Evolutionary conservation across 257 asterid genomes (phyloP), one percentile per base, ranked within the genome.

Genomic region (Linderniella brevidens): DNA sequence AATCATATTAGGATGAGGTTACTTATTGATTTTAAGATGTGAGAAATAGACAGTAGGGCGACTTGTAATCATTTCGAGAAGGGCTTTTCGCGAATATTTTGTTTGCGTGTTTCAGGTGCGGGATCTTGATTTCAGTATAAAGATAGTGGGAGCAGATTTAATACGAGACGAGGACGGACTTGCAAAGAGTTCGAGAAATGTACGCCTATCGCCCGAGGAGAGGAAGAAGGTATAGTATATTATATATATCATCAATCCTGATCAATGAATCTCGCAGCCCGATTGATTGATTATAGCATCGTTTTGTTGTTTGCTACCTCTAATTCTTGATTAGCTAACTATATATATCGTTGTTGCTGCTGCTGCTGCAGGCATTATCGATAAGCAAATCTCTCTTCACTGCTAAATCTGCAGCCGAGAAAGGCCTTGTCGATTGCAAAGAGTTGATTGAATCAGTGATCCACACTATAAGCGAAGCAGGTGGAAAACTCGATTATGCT

Each of bases 171-270:
- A 65, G 1, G 98, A 88, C 62, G 98, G 95, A 55, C 74, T 88
- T 44, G 95, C 98, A n/a, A 78, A 65, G 86, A 88, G 98, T 62
- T 88, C 95, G 18, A 79, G 95, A n/a, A 84, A 88, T 44, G 94
- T 78, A 69, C 77, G 38, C 48, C 85, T 88, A 19, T 76, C 94
- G 35, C 70, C 78, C 4, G 67, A 63, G 29, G 82, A 84, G 41
- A 76, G 96, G 64, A 58, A 67, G 59, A 75, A 77, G 96, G 96
- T 84, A 25, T 4, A 35, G 18, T 46, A 37, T 55, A 19, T 64
- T 46, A 14, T 51, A 48, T 35, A 14, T 32, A 13, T 43, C 37
- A n/a, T 8, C 19, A 8, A 45, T 15, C 16, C 17, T 42, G 4
- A 5, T 13, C 18, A n/a, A n/a, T n/a, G n/a, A n/a, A n/a, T n/a